Conservation (phyloP, 1,139 yeast genomes). For the Debaryomycetaceae sp. region DNA sequence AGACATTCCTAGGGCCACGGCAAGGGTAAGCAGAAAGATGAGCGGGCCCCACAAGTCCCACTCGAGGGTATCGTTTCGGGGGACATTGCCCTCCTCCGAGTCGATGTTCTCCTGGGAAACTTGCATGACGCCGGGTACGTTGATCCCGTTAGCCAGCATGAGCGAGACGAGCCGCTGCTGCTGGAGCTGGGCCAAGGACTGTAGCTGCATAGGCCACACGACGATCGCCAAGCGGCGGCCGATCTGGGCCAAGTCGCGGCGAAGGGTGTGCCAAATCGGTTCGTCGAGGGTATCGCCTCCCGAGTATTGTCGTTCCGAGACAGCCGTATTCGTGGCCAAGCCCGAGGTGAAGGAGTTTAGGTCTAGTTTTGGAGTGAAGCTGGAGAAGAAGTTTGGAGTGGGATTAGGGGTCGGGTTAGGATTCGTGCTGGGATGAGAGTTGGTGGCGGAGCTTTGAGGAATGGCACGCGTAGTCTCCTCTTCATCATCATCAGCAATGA, state of each 20-base stretch:
- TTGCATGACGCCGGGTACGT: slow-evolving; percentile 26
- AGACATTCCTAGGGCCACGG: slow-evolving; percentile 42
- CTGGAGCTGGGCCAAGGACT: slow-evolving; percentile 32
- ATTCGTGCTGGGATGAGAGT: background rate
- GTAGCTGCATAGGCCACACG: slow-evolving; percentile 55
- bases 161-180: slow-evolving; percentile 32
- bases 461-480: background rate
- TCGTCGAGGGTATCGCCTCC: slow-evolving; percentile 86
- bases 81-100: slow-evolving; percentile 1
- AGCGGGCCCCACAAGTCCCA: slow-evolving; percentile 94
- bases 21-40: slow-evolving; percentile 54
- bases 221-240: slow-evolving; percentile 57
- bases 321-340: slow-evolving; percentile 38
- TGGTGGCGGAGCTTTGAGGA: background rate
- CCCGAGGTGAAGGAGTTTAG: slow-evolving; percentile 23
- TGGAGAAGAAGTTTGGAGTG: slow-evolving; percentile 4
- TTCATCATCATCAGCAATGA: slow-evolving; percentile 13
- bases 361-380: slow-evolving; percentile 28
- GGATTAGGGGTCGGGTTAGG: background rate
- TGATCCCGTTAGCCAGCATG: slow-evolving; percentile 35
- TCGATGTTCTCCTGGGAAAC: slow-evolving; percentile 12
- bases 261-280: slow-evolving; percentile 59
- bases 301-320: slow-evolving; percentile 61
- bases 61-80: slow-evolving; percentile 33
- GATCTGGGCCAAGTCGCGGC: slow-evolving; percentile 58